phyloP scores from a whole-genome alignment of 306 rosid species.

The Amphicarpaea edgeworthii region DNA sequence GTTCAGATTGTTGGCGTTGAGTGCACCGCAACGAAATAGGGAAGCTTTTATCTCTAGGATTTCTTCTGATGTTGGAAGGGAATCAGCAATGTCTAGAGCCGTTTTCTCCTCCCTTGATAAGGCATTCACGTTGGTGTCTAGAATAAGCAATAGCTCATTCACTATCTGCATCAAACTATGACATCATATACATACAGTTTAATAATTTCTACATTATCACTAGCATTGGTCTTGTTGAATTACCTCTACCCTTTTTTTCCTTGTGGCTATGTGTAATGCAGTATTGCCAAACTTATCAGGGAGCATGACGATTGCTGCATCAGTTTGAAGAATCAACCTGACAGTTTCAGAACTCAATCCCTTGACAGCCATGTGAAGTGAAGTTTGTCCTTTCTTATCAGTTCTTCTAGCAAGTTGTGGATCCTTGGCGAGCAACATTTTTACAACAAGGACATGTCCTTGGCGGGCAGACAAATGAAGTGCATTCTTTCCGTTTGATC shows the following conservation, averaged over 20 bases:
- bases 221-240: too few species aligned
- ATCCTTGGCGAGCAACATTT: slow-evolving; percentile 57
- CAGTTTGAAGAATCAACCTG: slow-evolving; percentile 57
- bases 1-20: slow-evolving; percentile 65
- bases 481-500: slow-evolving; percentile 79
- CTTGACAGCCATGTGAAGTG: slow-evolving; percentile 82
- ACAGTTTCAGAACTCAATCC: slow-evolving; percentile 68
- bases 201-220: too few species aligned
- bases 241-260: slow-evolving; percentile 74
- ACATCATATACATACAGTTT: background rate
- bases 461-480: slow-evolving; percentile 76
- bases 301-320: slow-evolving; percentile 68
- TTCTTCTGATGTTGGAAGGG: slow-evolving; percentile 68
- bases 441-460: slow-evolving; percentile 66
- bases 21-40: slow-evolving; percentile 58
- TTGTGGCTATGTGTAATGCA: slow-evolving; percentile 71
- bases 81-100: slow-evolving; percentile 70
- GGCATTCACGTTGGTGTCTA: slow-evolving; percentile 69
- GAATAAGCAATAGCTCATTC: slow-evolving; percentile 60
- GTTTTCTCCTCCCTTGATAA: slow-evolving; percentile 76
- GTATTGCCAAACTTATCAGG: slow-evolving; percentile 78
- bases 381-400: slow-evolving; percentile 81
- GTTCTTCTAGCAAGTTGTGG: slow-evolving; percentile 70
- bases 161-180: slow-evolving; percentile 65
- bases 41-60: slow-evolving; percentile 50